These are phyloP conservation scores for Zychaea mexicana DNA, from an alignment of 371 early-diverging fungal genomes.

Conservation along the genomic window DNA sequence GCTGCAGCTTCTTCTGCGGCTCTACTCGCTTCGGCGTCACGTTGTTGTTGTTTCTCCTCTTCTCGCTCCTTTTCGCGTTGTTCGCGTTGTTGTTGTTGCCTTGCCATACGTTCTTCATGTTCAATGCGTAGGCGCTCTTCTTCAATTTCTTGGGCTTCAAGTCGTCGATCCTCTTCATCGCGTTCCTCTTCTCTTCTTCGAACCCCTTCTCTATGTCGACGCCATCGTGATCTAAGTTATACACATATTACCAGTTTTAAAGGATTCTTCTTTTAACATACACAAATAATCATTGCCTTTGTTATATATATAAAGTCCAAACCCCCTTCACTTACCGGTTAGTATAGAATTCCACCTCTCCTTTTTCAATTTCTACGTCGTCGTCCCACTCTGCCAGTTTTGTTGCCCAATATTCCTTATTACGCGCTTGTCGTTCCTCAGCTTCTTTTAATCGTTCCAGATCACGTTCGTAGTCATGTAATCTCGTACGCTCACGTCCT, in stretches of 20 bases:
- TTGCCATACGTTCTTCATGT: slow-evolving; percentile 28
- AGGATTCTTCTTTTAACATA: not conserved
- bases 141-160: slow-evolving; percentile 60
- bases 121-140: slow-evolving; percentile 34
- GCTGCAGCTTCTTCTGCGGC: slow-evolving; percentile 21
- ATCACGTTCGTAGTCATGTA: slow-evolving; percentile 59
- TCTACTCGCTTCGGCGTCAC: slow-evolving; percentile 25
- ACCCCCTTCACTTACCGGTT: slow-evolving; percentile 54
- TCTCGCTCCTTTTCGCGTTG: too few species aligned
- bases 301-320: not conserved
- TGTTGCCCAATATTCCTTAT: slow-evolving; percentile 53
- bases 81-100: too few species aligned
- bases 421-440: slow-evolving; percentile 43
- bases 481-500: slow-evolving; percentile 53
- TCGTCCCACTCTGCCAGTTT: slow-evolving; percentile 76
- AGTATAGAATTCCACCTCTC: slow-evolving; percentile 69
- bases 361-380: slow-evolving; percentile 64
- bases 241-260: too few species aligned
- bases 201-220: slow-evolving; percentile 59
- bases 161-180: slow-evolving; percentile 70
- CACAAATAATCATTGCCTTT: not conserved
- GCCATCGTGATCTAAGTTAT: slow-evolving; percentile 75
- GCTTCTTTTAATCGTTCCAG: slow-evolving; percentile 50
- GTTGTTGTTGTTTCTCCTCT: slow-evolving; percentile 7
- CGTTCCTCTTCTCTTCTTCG: slow-evolving; percentile 69